These are phyloP conservation scores for Aspergillus vadensis DNA, from an alignment of 2,329 filamentous ascomycete species.

Conservation along the genomic window DNA sequence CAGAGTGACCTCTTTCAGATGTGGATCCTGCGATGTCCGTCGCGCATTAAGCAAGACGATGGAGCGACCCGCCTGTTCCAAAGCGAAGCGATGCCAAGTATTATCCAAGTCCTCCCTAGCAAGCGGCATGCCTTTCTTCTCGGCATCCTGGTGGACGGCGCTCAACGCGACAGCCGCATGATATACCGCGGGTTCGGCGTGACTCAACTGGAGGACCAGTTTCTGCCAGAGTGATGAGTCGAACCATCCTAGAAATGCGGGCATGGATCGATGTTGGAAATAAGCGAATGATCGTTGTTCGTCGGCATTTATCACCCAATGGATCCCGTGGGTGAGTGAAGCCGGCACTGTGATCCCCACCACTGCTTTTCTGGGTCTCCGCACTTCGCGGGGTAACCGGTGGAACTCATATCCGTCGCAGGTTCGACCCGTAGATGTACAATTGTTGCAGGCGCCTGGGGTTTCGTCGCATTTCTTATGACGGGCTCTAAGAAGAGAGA, in stretches of 20 bases:
- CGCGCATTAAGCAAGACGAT: slow-evolving; percentile 6
- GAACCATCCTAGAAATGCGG: slow-evolving; percentile 18
- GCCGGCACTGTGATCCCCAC: not conserved
- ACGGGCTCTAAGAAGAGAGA: not conserved
- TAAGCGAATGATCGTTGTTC: slow-evolving; percentile 24
- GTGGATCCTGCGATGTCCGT: slow-evolving; percentile 10
- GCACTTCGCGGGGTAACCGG: slow-evolving; percentile 9
- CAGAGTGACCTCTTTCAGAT: slow-evolving; percentile 8
- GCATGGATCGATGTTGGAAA: slow-evolving; percentile 20
- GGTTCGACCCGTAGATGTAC: slow-evolving; percentile 37
- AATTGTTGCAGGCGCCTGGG: slow-evolving; percentile 38
- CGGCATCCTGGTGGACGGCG: slow-evolving; percentile 8
- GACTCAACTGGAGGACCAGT: slow-evolving; percentile 3
- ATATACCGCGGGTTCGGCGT: slow-evolving; percentile 11
- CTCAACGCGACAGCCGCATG: slow-evolving; percentile 13
- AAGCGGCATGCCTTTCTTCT: slow-evolving; percentile 1
- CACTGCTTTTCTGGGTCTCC: not conserved
- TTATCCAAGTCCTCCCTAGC: slow-evolving; percentile 7
- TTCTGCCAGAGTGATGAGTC: slow-evolving; percentile 15
- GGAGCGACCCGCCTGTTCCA: slow-evolving; percentile 10
- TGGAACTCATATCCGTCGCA: slow-evolving; percentile 41
- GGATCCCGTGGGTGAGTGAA: not conserved
- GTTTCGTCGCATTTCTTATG: slow-evolving; percentile 34
- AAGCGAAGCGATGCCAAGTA: slow-evolving; percentile 12
- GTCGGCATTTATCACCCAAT: slow-evolving; percentile 16